These are phyloP conservation scores for Aspergillus asperescens DNA, from an alignment of 495 filamentous ascomycete species.

Conservation along the genomic window DNA sequence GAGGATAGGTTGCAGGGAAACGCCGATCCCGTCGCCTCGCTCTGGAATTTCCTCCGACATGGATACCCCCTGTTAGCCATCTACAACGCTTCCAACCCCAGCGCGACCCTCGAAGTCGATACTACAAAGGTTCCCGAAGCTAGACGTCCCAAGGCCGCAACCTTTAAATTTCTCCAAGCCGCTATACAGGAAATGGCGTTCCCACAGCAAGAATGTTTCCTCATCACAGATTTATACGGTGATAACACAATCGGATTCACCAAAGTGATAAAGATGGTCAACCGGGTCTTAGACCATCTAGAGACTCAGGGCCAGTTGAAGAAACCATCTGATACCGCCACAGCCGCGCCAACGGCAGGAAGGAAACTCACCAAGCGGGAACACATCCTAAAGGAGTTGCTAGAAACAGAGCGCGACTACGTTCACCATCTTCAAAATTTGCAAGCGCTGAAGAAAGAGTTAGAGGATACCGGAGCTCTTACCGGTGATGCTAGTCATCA, in stretches of 20 bases:
- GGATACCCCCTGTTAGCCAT: slow-evolving; percentile 83
- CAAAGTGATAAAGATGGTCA: slow-evolving; percentile 84
- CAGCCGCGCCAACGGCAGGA: slow-evolving; percentile 40
- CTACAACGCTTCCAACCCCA: slow-evolving; percentile 76
- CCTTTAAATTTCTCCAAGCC: slow-evolving; percentile 66
- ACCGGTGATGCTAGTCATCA: slow-evolving; percentile 87
- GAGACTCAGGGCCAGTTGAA: slow-evolving; percentile 66
- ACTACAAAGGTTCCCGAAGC: slow-evolving; percentile 51
- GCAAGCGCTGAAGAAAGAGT: slow-evolving; percentile 82
- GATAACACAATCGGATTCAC: slow-evolving; percentile 96
- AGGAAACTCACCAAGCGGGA: slow-evolving; percentile 70
- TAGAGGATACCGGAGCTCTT: slow-evolving; percentile 82
- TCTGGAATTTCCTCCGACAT: slow-evolving; percentile 83
- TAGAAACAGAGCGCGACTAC: slow-evolving; percentile 94
- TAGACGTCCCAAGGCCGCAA: slow-evolving; percentile 64
- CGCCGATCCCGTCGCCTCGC: slow-evolving; percentile 78
- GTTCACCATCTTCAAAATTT: slow-evolving; percentile 96
- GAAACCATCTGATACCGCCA: slow-evolving; percentile 42
- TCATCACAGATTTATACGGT: slow-evolving; percentile 85
- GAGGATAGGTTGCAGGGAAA: slow-evolving; percentile 54
- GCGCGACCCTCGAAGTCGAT: slow-evolving; percentile 58
- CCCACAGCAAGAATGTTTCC: slow-evolving; percentile 75
- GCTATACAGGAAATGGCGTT: slow-evolving; percentile 68
- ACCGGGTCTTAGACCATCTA: slow-evolving; percentile 82
- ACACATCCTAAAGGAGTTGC: slow-evolving; percentile 81